Base-by-base conservation (phyloP, 1,139 yeast species). In the Debaryomycetaceae sp. region DNA sequence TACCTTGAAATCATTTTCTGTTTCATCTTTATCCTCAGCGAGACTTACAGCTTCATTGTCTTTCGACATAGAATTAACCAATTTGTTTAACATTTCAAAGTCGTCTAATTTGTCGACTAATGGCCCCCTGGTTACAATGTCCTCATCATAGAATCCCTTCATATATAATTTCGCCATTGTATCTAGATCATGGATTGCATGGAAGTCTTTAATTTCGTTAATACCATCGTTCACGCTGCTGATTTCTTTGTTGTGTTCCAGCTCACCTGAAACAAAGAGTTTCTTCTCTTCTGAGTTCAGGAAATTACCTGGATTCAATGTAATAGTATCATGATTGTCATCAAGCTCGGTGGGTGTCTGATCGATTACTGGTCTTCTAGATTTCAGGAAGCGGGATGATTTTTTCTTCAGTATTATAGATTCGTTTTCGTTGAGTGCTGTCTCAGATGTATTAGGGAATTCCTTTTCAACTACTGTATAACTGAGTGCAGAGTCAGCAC, bases 91-190 rank as follows among this genome's bases (percentile, higher is more conserved):
- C 4, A 51, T 51, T 47, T 76, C 76, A 50, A 83, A 79, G 53
- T 83, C 89, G 11, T 67, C 70, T 14, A 80, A 45, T 40, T 68
- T 62, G 43, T 78, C 77, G 26, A 83, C 74, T 1, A 83, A 74
- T 4, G 79, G 76, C 0, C 86, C 87, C 6, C 73, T 72, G 1
- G 78, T 68, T 30, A 65, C 74, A 9, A 79, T 70, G 48, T 81
- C 86, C 46, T 77, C 83, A 48, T 79, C 84, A 51, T 79, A 81
- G 49, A 75, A 56, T 1, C 86, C 87, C 34, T 72, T 50, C n/a
- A 69, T 63, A 48, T 81, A 81, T 0, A 84, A 85, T 42, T 70
- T 67, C 0, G 78, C 85, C 83, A 81, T 77, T 4, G 76, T 67
- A 39, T 79, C 83, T 47, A 75, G 42, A 45, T 78, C 73, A 35